Conservation (phyloP, 2,329 filamentous ascomycete genomes). For the Amauroascus verrucosus region DNA sequence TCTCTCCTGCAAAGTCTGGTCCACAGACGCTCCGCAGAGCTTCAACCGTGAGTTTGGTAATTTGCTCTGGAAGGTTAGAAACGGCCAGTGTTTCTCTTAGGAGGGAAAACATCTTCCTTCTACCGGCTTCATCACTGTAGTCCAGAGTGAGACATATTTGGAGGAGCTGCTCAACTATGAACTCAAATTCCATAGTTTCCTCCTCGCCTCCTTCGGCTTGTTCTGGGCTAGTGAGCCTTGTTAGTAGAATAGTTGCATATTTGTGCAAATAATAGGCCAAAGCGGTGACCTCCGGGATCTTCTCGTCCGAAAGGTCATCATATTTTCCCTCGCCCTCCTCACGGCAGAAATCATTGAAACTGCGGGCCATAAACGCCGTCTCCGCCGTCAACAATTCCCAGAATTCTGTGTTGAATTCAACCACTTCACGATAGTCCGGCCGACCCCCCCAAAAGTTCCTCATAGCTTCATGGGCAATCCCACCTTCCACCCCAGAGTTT, state of each 20-base stretch:
- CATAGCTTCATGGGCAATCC: constrained; percentile 90
- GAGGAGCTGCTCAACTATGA: constrained; percentile 88
- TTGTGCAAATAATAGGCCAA: constrained; percentile 78
- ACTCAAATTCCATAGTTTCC: constrained; percentile 81
- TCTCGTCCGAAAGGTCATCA: constrained; percentile 71
- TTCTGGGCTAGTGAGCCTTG: constrained; percentile 28
- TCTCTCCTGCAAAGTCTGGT: constrained; percentile 39
- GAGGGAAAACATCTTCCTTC: constrained; percentile 89
- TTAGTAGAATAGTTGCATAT: constrained; percentile 52
- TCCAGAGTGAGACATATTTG: constrained; percentile 87
- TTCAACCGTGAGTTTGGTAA: constrained; percentile 77
- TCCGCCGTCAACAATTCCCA: constrained; percentile 54
- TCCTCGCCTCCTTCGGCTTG: constrained; percentile 61
- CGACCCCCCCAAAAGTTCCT: constrained; percentile 90
- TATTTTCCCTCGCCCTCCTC: constrained; percentile 62
- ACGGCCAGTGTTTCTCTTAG: constrained; percentile 77
- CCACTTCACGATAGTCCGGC: constrained; percentile 44
- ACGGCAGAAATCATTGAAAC: constrained; percentile 88
- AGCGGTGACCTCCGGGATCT: constrained; percentile 87
- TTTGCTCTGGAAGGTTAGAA: constrained; percentile 80
- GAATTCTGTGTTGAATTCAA: constrained; percentile 38
- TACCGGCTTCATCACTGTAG: constrained; percentile 93
- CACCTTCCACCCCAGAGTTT: constrained; percentile 79
- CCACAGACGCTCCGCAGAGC: constrained; percentile 76
- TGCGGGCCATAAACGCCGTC: constrained; percentile 78